Percentiles rank a stretch among this genome's conserved stretches.
phyloP scores from a whole-genome alignment of 1,139 yeast species.

The Blastobotrys indianensis region DNA sequence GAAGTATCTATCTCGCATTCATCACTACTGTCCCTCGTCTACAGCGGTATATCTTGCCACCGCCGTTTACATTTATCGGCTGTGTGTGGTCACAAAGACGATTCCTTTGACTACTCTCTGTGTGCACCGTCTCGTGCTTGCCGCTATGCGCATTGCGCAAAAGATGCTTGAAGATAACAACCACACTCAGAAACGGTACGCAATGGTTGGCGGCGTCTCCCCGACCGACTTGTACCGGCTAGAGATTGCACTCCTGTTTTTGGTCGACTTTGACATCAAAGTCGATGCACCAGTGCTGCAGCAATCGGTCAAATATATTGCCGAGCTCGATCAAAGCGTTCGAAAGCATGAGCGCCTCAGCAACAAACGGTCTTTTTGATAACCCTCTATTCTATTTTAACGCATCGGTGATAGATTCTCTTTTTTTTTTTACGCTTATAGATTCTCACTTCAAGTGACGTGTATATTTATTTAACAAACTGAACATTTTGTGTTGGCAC shows the following conservation, averaged over 20 bases:
- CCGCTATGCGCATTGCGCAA: constrained; percentile 45
- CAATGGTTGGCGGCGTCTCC: constrained; percentile 49
- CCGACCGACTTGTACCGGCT: constrained; percentile 40
- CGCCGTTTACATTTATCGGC: constrained; percentile 34
- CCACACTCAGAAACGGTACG: constrained; percentile 46
- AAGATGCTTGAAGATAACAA: constrained; percentile 49
- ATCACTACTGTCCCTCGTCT: constrained; percentile 41
- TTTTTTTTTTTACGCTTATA: neutral
- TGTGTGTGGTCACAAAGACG: constrained; percentile 30
- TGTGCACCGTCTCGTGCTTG: constrained; percentile 45
- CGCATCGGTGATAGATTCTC: neutral
- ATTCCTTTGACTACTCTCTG: constrained; percentile 39
- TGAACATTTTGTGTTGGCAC: neutral
- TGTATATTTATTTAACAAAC: neutral
- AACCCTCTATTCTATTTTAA: too few relatives aligned
- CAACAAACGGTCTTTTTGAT: too few relatives aligned
- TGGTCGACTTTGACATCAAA: constrained; percentile 35
- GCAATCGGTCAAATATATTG: constrained; percentile 21
- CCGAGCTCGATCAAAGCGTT: constrained; percentile 1
- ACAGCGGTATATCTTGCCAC: constrained; percentile 41
- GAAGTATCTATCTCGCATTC: constrained; percentile 38
- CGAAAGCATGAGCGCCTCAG: too few relatives aligned
- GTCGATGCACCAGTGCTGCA: constrained; percentile 30
- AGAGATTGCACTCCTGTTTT: constrained; percentile 44
- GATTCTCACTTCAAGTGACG: neutral